These are phyloP conservation scores for Chimonanthus salicifolius DNA, from an alignment of 164 flowering plant genomes.

Conservation along the genomic window DNA sequence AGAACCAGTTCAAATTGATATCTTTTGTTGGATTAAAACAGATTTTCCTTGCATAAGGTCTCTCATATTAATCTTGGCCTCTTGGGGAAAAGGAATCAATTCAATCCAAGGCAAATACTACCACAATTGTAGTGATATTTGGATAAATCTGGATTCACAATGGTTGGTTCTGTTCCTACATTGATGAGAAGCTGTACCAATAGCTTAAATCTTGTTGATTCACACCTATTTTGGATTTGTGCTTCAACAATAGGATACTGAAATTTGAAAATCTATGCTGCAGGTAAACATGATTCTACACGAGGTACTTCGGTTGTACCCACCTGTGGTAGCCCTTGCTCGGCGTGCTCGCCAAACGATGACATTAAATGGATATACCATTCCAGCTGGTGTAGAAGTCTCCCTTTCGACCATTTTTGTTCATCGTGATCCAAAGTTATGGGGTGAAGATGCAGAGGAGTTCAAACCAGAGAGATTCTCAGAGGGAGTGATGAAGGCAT, in stretches of 20 bases:
- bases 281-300: slow-evolving; percentile 10
- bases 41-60: too few relatives aligned
- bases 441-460: slow-evolving; percentile 7
- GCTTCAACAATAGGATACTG: neutral
- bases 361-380: neutral
- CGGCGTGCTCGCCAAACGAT: neutral
- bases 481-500: slow-evolving; percentile 7
- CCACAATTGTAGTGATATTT: too few relatives aligned
- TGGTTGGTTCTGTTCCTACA: too few relatives aligned
- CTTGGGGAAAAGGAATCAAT: too few relatives aligned
- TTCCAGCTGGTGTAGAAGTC: neutral
- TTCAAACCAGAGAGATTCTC: slow-evolving; percentile 9
- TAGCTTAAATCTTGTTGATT: too few relatives aligned
- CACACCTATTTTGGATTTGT: too few relatives aligned
- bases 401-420: neutral
- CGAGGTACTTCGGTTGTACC: slow-evolving; percentile 13
- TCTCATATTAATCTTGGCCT: too few relatives aligned
- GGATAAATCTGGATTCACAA: too few relatives aligned
- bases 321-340: neutral
- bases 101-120: too few relatives aligned
- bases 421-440: slow-evolving; percentile 6
- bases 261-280: neutral
- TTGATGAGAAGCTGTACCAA: too few relatives aligned
- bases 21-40: too few relatives aligned
- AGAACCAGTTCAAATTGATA: too few relatives aligned